Base-by-base conservation (phyloP, 345 rosid genomes). In the Euphorbia tirucalli region DNA sequence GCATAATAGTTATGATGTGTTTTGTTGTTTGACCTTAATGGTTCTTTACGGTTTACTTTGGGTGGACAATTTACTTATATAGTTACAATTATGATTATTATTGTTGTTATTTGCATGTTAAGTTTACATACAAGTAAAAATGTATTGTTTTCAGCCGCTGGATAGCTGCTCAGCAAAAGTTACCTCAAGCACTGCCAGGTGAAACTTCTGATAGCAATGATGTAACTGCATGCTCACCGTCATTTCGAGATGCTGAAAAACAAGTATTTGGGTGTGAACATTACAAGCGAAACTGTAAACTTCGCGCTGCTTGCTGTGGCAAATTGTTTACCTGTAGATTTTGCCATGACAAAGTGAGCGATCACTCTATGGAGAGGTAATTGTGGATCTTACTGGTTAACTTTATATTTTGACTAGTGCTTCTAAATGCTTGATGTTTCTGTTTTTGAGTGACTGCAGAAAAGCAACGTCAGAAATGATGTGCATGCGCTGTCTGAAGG, bases 291-390 rank as follows among this genome's bases (percentile, higher is more conserved):
- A 89, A 88, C 76, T 88, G 89, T 68, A 88, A 88, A 81, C 81
- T 87, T 31, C 86, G 76, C 30, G 90, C 93, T 72, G 81, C 93
- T 76, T 88, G 90, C 80, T 87, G 90, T 73, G 89, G 89, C 74
- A 85, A 85, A 80, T 75, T 91, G 65, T 87, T 80, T 74, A 63
- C 88, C 15, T 85, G 89, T 69, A 86, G 90, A 73, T 88, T 88
- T 79, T 88, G 89, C 81, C 93, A 88, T 84, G 93, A 88, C 71
- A 80, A 86, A 73, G 89, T 84, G 55, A 88, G 90, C 70, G 89
- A 88, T 77, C 90, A 88, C 74, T 83, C 86, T 22, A 88, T 86
- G 87, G 87, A 88, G 56, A 86, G 93, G 93, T 83, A 79, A 78
- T 49, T 11, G 27, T 22, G 52, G 18, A 35, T 48, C 16, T 31